These are phyloP conservation scores for Kazachstania bromeliacearum DNA, from an alignment of 805 yeast genomes.

Conservation along the genomic window DNA sequence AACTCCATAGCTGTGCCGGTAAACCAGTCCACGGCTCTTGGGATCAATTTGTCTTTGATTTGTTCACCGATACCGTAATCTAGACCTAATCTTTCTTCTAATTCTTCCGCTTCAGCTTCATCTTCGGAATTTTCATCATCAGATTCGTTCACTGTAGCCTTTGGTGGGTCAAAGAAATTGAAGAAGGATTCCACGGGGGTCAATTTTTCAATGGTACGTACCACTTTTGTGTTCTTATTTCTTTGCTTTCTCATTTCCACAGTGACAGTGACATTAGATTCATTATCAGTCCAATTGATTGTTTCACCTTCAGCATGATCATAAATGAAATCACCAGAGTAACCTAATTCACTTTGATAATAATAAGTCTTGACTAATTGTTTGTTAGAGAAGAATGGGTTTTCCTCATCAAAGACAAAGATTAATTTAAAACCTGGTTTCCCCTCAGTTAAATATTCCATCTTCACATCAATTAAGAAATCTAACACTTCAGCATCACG, in stretches of 20 bases:
- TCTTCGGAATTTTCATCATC: slow-evolving; percentile 44
- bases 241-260: slow-evolving; percentile 96
- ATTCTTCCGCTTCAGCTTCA: slow-evolving; percentile 56
- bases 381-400: slow-evolving; percentile 68
- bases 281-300: slow-evolving; percentile 76
- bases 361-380: slow-evolving; percentile 76
- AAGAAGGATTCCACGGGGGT: slow-evolving; percentile 94
- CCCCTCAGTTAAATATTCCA: slow-evolving; percentile 58
- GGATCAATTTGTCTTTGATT: slow-evolving; percentile 88
- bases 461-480: slow-evolving; percentile 56
- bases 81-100: slow-evolving; percentile 76
- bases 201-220: slow-evolving; percentile 88
- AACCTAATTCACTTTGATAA: slow-evolving; percentile 89
- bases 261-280: slow-evolving; percentile 70
- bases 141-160: slow-evolving; percentile 39
- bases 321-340: slow-evolving; percentile 91
- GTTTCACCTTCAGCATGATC: slow-evolving; percentile 88
- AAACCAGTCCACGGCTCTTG: slow-evolving; percentile 97
- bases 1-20: slow-evolving; percentile 92
- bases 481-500: slow-evolving; percentile 80
- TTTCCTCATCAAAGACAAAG: slow-evolving; percentile 61
- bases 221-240: slow-evolving; percentile 91
- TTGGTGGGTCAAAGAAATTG: slow-evolving; percentile 92
- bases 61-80: slow-evolving; percentile 96
- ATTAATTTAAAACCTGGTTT: slow-evolving; percentile 80